Evolutionary conservation across 768 basidiomycete genomes (phyloP).

Genomic region (Podaxis sp.): DNA sequence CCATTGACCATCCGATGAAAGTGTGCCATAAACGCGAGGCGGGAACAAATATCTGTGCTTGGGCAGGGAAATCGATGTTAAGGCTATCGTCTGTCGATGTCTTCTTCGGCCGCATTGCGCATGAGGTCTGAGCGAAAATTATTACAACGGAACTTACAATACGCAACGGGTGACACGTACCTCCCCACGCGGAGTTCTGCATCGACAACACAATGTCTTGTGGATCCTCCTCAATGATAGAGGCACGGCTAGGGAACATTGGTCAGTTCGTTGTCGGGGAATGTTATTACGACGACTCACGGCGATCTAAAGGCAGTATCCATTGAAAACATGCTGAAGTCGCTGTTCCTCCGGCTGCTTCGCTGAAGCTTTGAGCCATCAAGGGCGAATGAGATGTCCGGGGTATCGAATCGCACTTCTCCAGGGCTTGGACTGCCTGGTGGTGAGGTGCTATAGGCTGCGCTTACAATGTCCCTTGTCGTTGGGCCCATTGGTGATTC

Average conservation of each 20-base stretch:
- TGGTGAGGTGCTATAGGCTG: constrained; percentile 31
- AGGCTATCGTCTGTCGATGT: not conserved
- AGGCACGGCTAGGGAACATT: constrained; percentile 31
- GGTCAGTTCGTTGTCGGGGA: not conserved
- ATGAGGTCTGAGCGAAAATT: constrained; percentile 4
- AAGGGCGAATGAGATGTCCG: constrained; percentile 47
- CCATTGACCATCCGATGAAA: not conserved
- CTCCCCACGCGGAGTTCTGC: constrained; percentile 72
- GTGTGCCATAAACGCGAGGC: not conserved
- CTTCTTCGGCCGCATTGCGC: constrained; percentile 10
- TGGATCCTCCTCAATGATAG: constrained; percentile 43
- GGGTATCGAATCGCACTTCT: constrained; percentile 34
- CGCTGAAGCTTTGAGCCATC: constrained; percentile 55
- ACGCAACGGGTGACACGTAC: constrained; percentile 36
- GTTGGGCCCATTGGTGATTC: constrained; percentile 50
- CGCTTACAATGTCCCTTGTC: constrained; percentile 59
- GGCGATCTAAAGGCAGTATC: constrained; percentile 46
- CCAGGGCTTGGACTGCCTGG: constrained; percentile 42
- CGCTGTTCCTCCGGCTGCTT: constrained; percentile 54
- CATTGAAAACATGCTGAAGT: constrained; percentile 58
- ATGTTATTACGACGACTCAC: constrained; percentile 34
- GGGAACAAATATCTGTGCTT: not conserved
- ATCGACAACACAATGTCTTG: constrained; percentile 56
- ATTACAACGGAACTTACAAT: too few species aligned
- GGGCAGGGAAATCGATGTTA: not conserved